A percentile compares a stretch with the other conserved stretches of the same genome.
Evolutionary conservation across 208 protist species (phyloP).

Genomic region (Naegleria lovaniensis): DNA sequence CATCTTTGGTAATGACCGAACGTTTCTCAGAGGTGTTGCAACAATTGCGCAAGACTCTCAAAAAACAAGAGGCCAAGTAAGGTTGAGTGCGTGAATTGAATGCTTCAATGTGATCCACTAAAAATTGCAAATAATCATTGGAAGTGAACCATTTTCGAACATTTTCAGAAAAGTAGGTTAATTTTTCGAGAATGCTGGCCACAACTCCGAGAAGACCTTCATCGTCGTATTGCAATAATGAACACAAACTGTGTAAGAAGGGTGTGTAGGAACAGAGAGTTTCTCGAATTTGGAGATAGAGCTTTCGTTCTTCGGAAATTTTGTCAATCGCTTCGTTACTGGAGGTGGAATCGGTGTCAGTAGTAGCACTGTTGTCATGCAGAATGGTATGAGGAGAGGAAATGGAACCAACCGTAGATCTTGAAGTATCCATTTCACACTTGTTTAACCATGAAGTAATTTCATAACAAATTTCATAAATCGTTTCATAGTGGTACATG

Average conservation of each 20-base stretch:
- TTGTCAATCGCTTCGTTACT: not conserved
- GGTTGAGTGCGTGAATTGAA: not conserved
- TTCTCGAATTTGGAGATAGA: not conserved
- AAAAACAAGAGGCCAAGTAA: not conserved
- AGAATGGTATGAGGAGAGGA: too few relatives aligned
- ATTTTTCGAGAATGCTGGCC: not conserved
- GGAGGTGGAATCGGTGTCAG: not conserved
- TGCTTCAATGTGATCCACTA: conserved; percentile 1
- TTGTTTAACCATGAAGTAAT: not conserved
- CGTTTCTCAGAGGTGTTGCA: not conserved
- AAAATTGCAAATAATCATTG: not conserved
- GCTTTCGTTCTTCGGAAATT: not conserved
- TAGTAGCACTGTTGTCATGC: not conserved
- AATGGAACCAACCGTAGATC: not conserved
- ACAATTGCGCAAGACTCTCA: not conserved
- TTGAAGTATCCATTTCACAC: not conserved
- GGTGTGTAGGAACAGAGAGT: not conserved
- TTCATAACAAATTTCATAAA: conserved; percentile 16
- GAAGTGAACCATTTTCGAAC: not conserved
- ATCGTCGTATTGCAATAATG: not conserved
- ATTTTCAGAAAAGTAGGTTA: not conserved
- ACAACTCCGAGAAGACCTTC: not conserved
- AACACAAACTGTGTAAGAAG: not conserved
- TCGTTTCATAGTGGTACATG: not conserved
- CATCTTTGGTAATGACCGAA: not conserved